These are phyloP conservation scores for Russula sp. DNA, from an alignment of 768 basidiomycete genomes.

Conservation along the genomic window DNA sequence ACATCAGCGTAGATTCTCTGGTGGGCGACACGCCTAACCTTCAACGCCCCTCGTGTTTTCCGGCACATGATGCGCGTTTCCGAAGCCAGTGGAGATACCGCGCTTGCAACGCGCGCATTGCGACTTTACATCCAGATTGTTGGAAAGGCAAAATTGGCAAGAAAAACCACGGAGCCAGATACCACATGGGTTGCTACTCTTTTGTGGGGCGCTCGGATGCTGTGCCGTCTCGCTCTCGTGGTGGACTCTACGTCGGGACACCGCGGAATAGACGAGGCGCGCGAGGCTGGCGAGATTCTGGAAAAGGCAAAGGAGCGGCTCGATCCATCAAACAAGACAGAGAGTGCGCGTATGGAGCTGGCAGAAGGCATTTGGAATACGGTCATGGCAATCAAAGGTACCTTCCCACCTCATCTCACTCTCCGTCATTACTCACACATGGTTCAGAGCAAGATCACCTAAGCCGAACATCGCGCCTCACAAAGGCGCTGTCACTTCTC, in stretches of 20 bases:
- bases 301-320: slow-evolving; percentile 55
- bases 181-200: slow-evolving; percentile 70
- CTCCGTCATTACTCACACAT: not conserved
- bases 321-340: slow-evolving; percentile 41
- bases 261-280: slow-evolving; percentile 47
- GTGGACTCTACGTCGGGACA: slow-evolving; percentile 17
- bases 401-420: slow-evolving; percentile 12
- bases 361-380: slow-evolving; percentile 72
- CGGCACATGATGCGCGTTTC: slow-evolving; percentile 79
- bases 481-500: slow-evolving; percentile 49
- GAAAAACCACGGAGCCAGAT: slow-evolving; percentile 57
- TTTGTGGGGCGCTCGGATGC: slow-evolving; percentile 69
- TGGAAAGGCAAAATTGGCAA: slow-evolving; percentile 71
- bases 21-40: slow-evolving; percentile 92
- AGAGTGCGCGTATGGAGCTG: slow-evolving; percentile 54
- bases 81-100: slow-evolving; percentile 51
- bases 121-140: slow-evolving; percentile 81
- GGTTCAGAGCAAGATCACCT: slow-evolving; percentile 59
- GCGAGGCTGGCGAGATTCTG: slow-evolving; percentile 57
- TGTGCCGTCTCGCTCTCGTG: slow-evolving; percentile 48
- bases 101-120: slow-evolving; percentile 68
- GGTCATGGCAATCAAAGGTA: slow-evolving; percentile 66
- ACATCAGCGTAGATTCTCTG: slow-evolving; percentile 59
- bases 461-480: slow-evolving; percentile 53
- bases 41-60: slow-evolving; percentile 82